Conservation (phyloP, 2,329 filamentous ascomycete species). For the Aspergillus quadricinctus region DNA sequence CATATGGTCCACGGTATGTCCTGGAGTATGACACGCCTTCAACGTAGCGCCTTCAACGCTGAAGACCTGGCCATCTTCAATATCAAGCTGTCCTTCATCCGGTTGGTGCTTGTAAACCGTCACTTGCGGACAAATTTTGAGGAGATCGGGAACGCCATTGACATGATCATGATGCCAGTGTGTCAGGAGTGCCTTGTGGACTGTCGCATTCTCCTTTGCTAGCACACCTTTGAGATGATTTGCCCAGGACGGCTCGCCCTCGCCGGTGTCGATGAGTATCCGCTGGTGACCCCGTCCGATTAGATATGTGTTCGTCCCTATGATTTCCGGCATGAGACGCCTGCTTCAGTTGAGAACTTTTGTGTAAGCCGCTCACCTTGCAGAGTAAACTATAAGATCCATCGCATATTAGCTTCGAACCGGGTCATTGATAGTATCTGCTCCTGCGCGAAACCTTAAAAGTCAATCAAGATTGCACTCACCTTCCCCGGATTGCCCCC, state of each 20-base stretch:
- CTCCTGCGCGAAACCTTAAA: not conserved
- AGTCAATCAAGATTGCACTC: slow-evolving; percentile 1
- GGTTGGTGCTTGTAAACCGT: slow-evolving; percentile 65
- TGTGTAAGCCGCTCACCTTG: slow-evolving; percentile 44
- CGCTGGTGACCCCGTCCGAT: slow-evolving; percentile 69
- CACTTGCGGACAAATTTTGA: slow-evolving; percentile 58
- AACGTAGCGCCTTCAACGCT: slow-evolving; percentile 55
- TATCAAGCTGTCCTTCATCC: slow-evolving; percentile 46
- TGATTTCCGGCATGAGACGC: not conserved
- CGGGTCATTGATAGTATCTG: not conserved
- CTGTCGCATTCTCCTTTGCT: slow-evolving; percentile 60
- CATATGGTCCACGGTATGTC: slow-evolving; percentile 81
- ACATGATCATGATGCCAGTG: slow-evolving; percentile 93
- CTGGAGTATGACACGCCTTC: slow-evolving; percentile 62
- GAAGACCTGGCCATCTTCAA: slow-evolving; percentile 54
- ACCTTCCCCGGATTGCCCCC: slow-evolving; percentile 88
- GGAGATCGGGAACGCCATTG: slow-evolving; percentile 68
- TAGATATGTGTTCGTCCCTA: slow-evolving; percentile 90
- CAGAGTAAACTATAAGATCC: slow-evolving; percentile 48
- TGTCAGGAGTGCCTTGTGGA: slow-evolving; percentile 71
- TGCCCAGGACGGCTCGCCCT: slow-evolving; percentile 73
- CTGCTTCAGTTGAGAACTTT: not conserved
- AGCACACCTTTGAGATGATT: slow-evolving; percentile 62
- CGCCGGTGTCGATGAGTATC: slow-evolving; percentile 84
- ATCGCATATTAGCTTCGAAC: not conserved